phyloP scores from a whole-genome alignment of 2,329 filamentous ascomycete genomes.

The Orbilia javanica region DNA sequence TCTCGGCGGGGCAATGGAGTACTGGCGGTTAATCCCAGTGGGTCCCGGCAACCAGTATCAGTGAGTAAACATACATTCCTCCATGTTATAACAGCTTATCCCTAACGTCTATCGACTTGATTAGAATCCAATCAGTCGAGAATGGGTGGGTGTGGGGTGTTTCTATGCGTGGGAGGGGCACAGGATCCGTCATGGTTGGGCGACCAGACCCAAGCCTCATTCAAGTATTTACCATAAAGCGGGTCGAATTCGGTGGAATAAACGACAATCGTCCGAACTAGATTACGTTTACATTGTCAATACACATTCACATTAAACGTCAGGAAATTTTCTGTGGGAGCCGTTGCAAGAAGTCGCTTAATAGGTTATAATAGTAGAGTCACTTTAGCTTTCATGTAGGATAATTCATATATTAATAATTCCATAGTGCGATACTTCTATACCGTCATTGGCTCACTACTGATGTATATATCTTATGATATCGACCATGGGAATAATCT shows the following conservation, averaged over 20 bases:
- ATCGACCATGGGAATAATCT: neutral
- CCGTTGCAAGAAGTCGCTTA: too few species aligned
- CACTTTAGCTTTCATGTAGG: too few species aligned
- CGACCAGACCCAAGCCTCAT: neutral
- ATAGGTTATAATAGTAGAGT: too few species aligned
- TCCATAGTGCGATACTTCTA: too few species aligned
- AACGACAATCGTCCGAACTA: slow-evolving; percentile 22
- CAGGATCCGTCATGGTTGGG: neutral
- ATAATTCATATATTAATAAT: neutral
- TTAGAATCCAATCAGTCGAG: neutral
- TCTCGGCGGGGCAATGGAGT: neutral
- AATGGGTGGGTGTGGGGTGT: slow-evolving; percentile 28
- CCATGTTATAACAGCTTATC: neutral
- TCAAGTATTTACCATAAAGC: slow-evolving; percentile 9
- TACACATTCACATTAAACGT: too few species aligned
- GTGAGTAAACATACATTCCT: neutral
- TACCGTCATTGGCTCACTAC: neutral
- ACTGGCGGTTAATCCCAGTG: slow-evolving; percentile 1
- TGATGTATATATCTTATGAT: neutral
- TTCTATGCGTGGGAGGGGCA: neutral
- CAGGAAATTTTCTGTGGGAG: too few species aligned
- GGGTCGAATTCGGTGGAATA: neutral
- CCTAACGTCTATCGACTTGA: neutral
- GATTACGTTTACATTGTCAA: neutral
- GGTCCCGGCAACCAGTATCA: neutral